Evolutionary conservation across 345 rosid species (phyloP), one percentile per base, ranked within the genome.

Genomic region (Angophora floribunda): DNA sequence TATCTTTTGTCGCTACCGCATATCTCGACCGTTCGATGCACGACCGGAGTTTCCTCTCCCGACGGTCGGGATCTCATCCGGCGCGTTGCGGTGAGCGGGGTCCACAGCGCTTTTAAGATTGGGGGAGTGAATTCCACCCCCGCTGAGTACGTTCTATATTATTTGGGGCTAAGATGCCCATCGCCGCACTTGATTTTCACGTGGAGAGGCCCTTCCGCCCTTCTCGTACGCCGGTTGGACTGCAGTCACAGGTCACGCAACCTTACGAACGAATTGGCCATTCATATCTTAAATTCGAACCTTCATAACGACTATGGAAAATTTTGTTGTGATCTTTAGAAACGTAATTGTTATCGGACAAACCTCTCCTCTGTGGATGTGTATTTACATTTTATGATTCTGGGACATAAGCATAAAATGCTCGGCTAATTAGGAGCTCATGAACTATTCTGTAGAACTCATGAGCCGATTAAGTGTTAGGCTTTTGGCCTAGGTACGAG

Each of bases 311-410:
- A 41, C 24, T 9, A 9, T 10, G 49, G 49, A 11, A 21, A 19
- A 28, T 75, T 21, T 75, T 41, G 49, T 75, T 75, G 1, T 75
- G 6, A 1, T 19, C 14, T 19, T 21, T 75, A 19, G 84, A 22
- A 75, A 75, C 4, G 49, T 36, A 6, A 6, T 41, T 19, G 24
- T 16, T 32, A 36, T 1, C 0, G 16, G 44, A 36, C 24, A 0
- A 9, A 32, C 13, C 47, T 41, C 15, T 0, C 7, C 26, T 12
- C 4, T 41, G 7, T 19, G 26, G 0, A 36, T 41, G 11, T 41
- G 19, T 41, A 9, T 9, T 4, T 36, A 1, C 17, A 3, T 75
- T 36, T 36, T 36, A 36, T 17, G 9, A 36, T 70, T 70, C 4
- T 36, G 13, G 24, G 26, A 36, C 12, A 9, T 17, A 5, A 75